phyloP scores from a whole-genome alignment of 768 basidiomycete species.

The Tricholoma terreum region DNA sequence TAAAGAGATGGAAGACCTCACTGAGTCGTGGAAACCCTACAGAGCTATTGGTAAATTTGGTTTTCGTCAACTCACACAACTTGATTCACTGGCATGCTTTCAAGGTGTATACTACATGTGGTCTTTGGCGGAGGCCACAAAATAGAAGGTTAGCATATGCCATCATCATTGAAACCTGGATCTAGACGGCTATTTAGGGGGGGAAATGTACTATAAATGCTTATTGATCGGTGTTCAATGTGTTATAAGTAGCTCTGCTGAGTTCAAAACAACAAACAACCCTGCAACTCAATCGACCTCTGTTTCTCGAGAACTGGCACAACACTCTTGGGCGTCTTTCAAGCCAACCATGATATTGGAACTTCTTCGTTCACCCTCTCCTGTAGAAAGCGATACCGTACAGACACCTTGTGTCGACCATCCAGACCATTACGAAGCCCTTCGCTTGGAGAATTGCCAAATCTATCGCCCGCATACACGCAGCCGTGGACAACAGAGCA shows the following conservation, averaged over 20 bases:
- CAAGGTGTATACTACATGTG: slow-evolving; percentile 86
- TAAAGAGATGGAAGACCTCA: slow-evolving; percentile 76
- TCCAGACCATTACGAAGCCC: slow-evolving; percentile 5
- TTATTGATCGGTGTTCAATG: not conserved
- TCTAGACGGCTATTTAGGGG: not conserved
- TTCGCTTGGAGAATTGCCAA: not conserved
- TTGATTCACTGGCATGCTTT: not conserved
- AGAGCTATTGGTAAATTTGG: slow-evolving; percentile 64
- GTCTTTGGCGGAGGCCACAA: slow-evolving; percentile 55
- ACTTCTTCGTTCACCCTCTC: slow-evolving; percentile 28
- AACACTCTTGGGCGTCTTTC: not conserved
- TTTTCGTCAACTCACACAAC: not conserved
- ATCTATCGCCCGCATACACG: not conserved
- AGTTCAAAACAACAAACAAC: not conserved
- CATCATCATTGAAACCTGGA: too few relatives aligned
- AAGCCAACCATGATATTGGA: slow-evolving; percentile 24
- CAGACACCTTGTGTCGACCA: slow-evolving; percentile 38
- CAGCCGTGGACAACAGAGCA: not conserved
- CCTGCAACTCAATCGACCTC: too few relatives aligned
- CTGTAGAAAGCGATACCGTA: slow-evolving; percentile 38
- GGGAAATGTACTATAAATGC: not conserved
- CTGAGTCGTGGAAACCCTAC: slow-evolving; percentile 77
- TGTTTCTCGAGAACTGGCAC: too few relatives aligned
- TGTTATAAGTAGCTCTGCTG: not conserved
- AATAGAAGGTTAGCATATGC: not conserved